Base-by-base conservation (phyloP, 257 asterid species). In the Phtheirospermum japonicum region DNA sequence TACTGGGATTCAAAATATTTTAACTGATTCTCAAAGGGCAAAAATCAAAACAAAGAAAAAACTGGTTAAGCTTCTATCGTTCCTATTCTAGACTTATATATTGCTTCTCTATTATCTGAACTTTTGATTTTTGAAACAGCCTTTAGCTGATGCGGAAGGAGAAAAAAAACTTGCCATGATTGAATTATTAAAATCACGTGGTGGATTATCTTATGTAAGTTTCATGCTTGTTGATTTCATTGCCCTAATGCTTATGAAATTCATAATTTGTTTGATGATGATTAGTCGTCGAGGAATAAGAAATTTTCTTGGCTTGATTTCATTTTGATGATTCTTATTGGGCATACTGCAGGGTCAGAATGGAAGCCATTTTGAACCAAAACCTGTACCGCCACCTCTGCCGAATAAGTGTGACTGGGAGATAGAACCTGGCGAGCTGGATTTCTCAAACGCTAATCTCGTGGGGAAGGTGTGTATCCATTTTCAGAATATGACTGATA, bases 331-430 rank as follows among this genome's bases (percentile, higher is more conserved):
- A 53, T 17, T 60, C 37, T 65, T 42, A 23, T 65, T 61, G 42
- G 43, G 48, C 49, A 54, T 70, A 51, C 68, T 82, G 71, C 84
- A 89, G 99, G 99, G 99, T n/a, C 97, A 87, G 69, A 89, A 77
- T 77, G 99, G 99, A 56, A 93, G 99, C 73, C 99, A 93, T 79
- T 90, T 87, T 76, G 99, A 93, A 75, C 93, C 97, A 70, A 87
- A 78, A 76, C 87, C 97, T 49, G 94, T 93, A 31, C 81, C 86
- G 48, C 99, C 97, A 31, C 99, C 99, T 69, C 80, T 83, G 18
- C 96, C 99, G 37, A 93, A 87, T 40, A 93, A 85, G 82, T 93
- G 97, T 66, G 99, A 93, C 81, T 93, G 99, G 99, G 99, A 93
- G 83, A 81, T 93, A 75, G 96, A 93, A 51, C 97, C 96, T 61